Base-by-base conservation (phyloP, 768 basidiomycete species). In the Auriscalpium vulgare region DNA sequence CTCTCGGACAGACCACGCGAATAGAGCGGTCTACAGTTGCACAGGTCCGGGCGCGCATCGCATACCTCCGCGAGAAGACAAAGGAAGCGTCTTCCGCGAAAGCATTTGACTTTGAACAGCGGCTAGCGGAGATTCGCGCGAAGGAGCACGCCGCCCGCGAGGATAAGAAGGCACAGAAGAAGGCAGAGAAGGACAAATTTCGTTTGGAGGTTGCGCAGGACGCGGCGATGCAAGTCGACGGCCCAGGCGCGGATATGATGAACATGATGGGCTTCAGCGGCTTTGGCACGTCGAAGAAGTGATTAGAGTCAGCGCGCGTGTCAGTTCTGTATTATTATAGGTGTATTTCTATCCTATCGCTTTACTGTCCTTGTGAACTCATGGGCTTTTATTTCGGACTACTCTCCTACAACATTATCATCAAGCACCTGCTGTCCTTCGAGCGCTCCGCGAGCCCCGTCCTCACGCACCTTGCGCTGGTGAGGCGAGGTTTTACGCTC, bases 1-100 rank as follows among this genome's bases (percentile, higher is more conserved):
- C 78, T 23, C 64, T 98, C n/a, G 97, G 97, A n/a, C 97, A 98
- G 73, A 92, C 92, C 2, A 99, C 95, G 17, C 87, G 86, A 54
- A 77, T 97, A 54, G 86, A 85, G 64, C 82, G 94, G 16, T 97
- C 97, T 2, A 95, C 95, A 0, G 72, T 98, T 16, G 85, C 85
- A 61, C 92, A 99, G 73, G 97, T 99, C 52, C 89, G 92, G 47
- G 85, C 85, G 6, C 85, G 89, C 57, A 98, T 99, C 71, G 90
- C 91, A 0, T 74, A 80, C 38, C 75, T 99, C 35, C 85, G 95
- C 13, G 93, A 91, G 69, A 86, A 85, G 69, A 95, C 95, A 2
- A 87, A 85, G 59, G 85, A 88, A 43, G 85, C 85, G 8, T 83
- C 92, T 1, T 76, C 80, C 29, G 87, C 91, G 0, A 97, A 97